phyloP scores from a whole-genome alignment of 2,329 filamentous ascomycete genomes.

The Apiospora marii region DNA sequence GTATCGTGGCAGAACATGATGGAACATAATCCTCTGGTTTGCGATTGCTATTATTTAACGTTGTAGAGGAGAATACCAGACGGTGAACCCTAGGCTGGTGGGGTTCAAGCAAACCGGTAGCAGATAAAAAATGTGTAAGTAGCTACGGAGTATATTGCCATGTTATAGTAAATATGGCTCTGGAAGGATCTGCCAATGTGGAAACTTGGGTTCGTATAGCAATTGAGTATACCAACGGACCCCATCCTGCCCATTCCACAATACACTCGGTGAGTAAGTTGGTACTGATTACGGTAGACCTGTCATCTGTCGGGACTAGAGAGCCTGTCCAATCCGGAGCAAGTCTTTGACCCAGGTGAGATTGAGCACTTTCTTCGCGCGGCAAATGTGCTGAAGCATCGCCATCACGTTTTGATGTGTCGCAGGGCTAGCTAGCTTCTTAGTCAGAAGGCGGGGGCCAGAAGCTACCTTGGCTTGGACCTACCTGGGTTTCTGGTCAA shows the following conservation, averaged over 20 bases:
- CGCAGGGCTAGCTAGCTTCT: background rate
- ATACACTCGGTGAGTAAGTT: background rate
- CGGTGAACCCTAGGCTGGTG: background rate
- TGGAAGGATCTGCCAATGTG: background rate
- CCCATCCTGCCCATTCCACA: background rate
- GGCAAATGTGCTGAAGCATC: slow-evolving; percentile 3
- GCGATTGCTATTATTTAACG: background rate
- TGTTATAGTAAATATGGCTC: background rate
- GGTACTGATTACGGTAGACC: background rate
- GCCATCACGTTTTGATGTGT: slow-evolving; percentile 1
- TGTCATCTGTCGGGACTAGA: background rate
- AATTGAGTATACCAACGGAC: slow-evolving; percentile 16
- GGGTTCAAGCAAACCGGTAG: background rate
- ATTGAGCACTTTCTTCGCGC: background rate
- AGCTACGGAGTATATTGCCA: background rate
- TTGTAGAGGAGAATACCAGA: background rate
- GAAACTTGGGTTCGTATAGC: slow-evolving; percentile 10
- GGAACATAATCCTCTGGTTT: background rate
- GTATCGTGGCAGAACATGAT: background rate
- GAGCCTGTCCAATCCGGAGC: background rate
- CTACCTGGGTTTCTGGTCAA: background rate
- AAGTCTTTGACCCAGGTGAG: background rate
- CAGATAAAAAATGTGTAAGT: background rate
- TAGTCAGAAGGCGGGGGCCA: slow-evolving; percentile 4
- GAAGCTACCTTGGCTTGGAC: background rate